Percentiles rank a stretch among this genome's conserved stretches.
Evolutionary conservation across 345 rosid species (phyloP).

Genomic region (Gossypium mustelinum): DNA sequence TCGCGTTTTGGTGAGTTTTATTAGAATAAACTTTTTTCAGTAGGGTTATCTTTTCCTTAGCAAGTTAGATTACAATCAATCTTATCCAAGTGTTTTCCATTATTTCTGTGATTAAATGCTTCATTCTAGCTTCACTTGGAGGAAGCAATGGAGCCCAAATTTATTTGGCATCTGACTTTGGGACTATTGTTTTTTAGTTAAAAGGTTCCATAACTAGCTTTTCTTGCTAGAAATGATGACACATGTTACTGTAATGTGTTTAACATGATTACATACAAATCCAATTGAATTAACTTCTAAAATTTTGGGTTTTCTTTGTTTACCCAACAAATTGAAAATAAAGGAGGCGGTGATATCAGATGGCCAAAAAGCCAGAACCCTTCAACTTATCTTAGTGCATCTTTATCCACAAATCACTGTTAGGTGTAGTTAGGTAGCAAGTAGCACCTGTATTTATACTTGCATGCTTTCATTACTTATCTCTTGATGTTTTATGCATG

Average conservation of each 20-base stretch:
- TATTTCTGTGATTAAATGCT: neutral
- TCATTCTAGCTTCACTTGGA: neutral
- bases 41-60: neutral
- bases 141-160: neutral
- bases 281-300: neutral
- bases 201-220: neutral
- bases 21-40: neutral
- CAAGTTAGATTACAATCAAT: neutral
- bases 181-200: neutral
- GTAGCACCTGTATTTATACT: neutral
- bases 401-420: neutral
- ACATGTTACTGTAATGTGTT: neutral
- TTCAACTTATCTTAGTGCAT: neutral
- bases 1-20: slow-evolving; percentile 66
- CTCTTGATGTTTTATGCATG: slow-evolving; percentile 4
- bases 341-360: neutral
- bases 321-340: neutral
- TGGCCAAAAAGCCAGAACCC: neutral
- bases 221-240: neutral
- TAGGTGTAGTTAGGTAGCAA: neutral
- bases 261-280: neutral
- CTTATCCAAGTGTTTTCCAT: neutral
- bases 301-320: neutral
- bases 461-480: neutral
- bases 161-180: neutral